These are phyloP conservation scores for Cylindrotheca closterium DNA, from an alignment of 108 stramenopile genomes.

Conservation along the genomic window DNA sequence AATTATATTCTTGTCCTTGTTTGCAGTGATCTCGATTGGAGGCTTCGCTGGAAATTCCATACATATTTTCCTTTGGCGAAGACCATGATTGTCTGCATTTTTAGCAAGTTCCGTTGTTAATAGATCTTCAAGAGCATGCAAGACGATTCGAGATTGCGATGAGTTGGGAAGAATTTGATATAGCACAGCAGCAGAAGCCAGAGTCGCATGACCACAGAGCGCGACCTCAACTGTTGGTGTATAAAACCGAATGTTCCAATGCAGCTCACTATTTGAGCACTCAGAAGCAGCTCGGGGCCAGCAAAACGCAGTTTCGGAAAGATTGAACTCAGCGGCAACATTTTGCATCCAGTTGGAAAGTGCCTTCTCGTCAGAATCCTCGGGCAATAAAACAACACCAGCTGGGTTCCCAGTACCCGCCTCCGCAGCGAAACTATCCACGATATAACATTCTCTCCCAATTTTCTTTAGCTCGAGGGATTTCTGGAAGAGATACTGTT, in stretches of 20 bases:
- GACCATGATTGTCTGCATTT: neutral
- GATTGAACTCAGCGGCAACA: constrained; percentile 92
- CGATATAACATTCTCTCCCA: constrained; percentile 49
- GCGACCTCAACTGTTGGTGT: constrained; percentile 81
- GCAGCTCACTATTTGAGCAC: constrained; percentile 16
- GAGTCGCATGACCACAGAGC: constrained; percentile 92
- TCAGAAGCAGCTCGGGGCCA: constrained; percentile 26
- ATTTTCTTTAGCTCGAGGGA: constrained; percentile 12
- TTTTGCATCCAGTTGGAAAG: constrained; percentile 80
- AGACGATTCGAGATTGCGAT: constrained; percentile 29
- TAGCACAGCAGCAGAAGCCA: constrained; percentile 64
- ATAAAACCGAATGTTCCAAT: constrained; percentile 75
- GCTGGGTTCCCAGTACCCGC: constrained; percentile 93
- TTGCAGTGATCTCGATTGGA: constrained; percentile 23
- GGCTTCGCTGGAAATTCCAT: constrained; percentile 58
- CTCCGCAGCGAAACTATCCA: constrained; percentile 61
- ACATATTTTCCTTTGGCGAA: constrained; percentile 21
- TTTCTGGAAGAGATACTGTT: constrained; percentile 1
- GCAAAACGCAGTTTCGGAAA: constrained; percentile 94
- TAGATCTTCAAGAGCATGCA: constrained; percentile 57
- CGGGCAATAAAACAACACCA: constrained; percentile 82
- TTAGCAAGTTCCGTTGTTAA: constrained; percentile 27
- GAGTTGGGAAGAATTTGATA: constrained; percentile 29
- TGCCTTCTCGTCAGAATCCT: constrained; percentile 19
- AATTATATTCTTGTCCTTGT: constrained; percentile 36